Evolutionary conservation across 2,329 filamentous ascomycete species (phyloP), one percentile per base, ranked within the genome.

Genomic region (Aureobasidium sp.): DNA sequence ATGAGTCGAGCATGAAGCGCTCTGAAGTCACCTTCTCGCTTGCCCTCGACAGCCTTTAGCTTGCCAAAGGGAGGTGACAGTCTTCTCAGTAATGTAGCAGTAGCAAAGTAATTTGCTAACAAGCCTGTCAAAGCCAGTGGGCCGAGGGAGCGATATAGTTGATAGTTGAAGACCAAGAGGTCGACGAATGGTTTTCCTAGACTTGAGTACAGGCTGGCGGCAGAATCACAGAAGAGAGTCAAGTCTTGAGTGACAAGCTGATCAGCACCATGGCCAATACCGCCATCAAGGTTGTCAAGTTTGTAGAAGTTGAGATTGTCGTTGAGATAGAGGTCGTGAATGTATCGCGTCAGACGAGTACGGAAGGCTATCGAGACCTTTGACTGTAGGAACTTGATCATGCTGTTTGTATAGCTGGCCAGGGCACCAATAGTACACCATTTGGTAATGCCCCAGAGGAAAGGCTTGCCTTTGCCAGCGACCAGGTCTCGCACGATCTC

Each of bases 281-380:
- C 93, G 11, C 94, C 94, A 67, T 99, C 94, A 47, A 97, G 76
- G 69, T 97, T 97, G 29, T 89, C 84, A 61, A 99, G 79, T 74
- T 96, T 97, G 76, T 97, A 99, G 74, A 96, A 99, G 71, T 95
- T 96, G 66, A 96, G 84, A 67, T 94, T 91, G 61, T 95, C 89
- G 72, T 96, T 96, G 16, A 99, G 82, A 70, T 99, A 99, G 9
- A 99, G 78, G 70, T 99, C 94, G 75, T 99, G 94, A 59, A 99
- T 96, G 73, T 99, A 99, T 67, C 94, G 82, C 2, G 94, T 99
- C 14, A 99, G 81, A 11, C 94, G 85, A 5, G 94, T 99, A 45
- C 94, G 87, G 81, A 99, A 99, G 37, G 95, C 93, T 67, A 99
- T 99, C 7, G 93, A 96, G 59, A 99, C 91, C 78, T 99, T 99